phyloP scores from a whole-genome alignment of 2,329 filamentous ascomycete species.

The Botrytis fabae region DNA sequence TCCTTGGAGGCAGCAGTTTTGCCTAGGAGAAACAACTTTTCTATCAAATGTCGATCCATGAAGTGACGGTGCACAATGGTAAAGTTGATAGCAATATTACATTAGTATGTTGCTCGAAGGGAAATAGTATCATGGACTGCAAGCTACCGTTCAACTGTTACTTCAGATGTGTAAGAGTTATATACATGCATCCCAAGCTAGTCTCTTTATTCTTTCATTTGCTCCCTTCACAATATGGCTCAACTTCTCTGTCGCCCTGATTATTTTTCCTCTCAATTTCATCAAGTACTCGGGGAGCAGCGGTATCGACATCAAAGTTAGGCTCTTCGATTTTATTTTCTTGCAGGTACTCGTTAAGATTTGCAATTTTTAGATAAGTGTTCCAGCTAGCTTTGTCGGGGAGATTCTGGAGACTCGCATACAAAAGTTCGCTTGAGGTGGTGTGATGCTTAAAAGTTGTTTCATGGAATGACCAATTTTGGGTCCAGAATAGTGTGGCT shows the following conservation, averaged over 20 bases:
- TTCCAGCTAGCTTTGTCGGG: slow-evolving; percentile 44
- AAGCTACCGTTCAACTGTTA: slow-evolving; percentile 24
- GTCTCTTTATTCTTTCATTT: slow-evolving; percentile 53
- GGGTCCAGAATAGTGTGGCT: not conserved
- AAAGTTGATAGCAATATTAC: slow-evolving; percentile 47
- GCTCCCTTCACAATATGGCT: slow-evolving; percentile 51
- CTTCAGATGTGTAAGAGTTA: not conserved
- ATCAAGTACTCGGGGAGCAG: slow-evolving; percentile 49
- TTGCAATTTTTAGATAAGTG: slow-evolving; percentile 51
- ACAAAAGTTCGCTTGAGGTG: not conserved
- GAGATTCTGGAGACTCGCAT: not conserved
- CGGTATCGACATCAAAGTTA: slow-evolving; percentile 49
- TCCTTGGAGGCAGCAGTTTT: too few species aligned
- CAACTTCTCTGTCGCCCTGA: slow-evolving; percentile 52
- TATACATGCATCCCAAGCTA: slow-evolving; percentile 51
- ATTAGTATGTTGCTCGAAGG: slow-evolving; percentile 53
- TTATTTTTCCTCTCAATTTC: slow-evolving; percentile 48
- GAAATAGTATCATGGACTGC: slow-evolving; percentile 53
- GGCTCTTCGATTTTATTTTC: slow-evolving; percentile 45
- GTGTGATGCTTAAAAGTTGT: not conserved
- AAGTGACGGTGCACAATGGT: not conserved
- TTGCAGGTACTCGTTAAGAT: slow-evolving; percentile 52
- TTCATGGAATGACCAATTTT: not conserved
- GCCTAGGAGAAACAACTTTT: too few species aligned
- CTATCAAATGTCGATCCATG: slow-evolving; percentile 23